phyloP scores from a whole-genome alignment of 169 alveolate genomes.

The Eimeria zaria region DNA sequence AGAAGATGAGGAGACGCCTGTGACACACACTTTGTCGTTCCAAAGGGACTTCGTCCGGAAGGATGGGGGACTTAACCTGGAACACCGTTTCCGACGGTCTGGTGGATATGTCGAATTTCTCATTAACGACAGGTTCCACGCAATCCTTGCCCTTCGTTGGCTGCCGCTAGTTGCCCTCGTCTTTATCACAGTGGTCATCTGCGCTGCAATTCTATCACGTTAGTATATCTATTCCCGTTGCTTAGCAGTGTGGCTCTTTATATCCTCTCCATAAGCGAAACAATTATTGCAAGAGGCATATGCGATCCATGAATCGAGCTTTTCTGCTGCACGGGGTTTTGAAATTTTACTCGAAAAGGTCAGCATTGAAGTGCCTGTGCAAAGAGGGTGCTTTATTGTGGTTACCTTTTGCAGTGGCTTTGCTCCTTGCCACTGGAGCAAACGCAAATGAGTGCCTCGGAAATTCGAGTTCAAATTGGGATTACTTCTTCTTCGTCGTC shows the following conservation, averaged over 20 bases:
- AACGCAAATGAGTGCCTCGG: slow-evolving; percentile 86
- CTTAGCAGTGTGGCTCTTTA: neutral
- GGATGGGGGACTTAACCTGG: slow-evolving; percentile 76
- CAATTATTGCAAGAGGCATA: neutral
- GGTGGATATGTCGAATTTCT: slow-evolving; percentile 79
- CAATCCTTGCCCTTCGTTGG: slow-evolving; percentile 82
- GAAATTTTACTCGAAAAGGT: neutral
- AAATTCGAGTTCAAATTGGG: slow-evolving; percentile 71
- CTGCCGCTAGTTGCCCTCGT: slow-evolving; percentile 82
- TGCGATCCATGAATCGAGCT: neutral
- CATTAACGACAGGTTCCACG: slow-evolving; percentile 82
- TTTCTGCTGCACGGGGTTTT: neutral
- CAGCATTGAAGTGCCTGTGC: neutral
- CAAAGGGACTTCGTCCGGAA: slow-evolving; percentile 54
- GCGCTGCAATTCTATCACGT: slow-evolving; percentile 81
- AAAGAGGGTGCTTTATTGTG: neutral
- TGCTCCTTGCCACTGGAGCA: slow-evolving; percentile 84
- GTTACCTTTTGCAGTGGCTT: slow-evolving; percentile 20
- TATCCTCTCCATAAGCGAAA: neutral
- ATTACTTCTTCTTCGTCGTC: slow-evolving; percentile 87
- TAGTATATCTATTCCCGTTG: neutral
- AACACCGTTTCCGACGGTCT: slow-evolving; percentile 72
- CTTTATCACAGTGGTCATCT: slow-evolving; percentile 72
- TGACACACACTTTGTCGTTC: slow-evolving; percentile 52
- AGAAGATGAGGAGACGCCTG: slow-evolving; percentile 70